Evolutionary conservation across 2,329 filamentous ascomycete genomes (phyloP), one percentile per base, ranked within the genome.

Genomic region (Emergomyces pasteurianus): DNA sequence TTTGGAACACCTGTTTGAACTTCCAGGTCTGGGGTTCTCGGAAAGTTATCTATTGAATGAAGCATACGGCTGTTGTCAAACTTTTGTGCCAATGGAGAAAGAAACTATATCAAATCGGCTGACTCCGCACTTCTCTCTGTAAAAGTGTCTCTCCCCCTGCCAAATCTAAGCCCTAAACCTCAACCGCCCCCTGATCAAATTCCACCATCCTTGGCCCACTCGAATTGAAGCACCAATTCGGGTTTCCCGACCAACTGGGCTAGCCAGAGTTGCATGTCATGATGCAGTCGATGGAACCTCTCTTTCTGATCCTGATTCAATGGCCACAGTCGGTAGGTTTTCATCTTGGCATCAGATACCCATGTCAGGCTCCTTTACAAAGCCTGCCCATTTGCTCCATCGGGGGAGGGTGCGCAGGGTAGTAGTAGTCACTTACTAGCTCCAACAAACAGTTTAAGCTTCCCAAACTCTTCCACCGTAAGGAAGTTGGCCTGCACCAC

Each of bases 221-320:
- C 61, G 36, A 61, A 26, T 26, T 59, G 28, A 28, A 63, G 16
- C 28, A 62, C 63, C 23, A 64, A 9, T 43, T 60, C 18, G 16
- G 63, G 47, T 38, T 49, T n/a, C 34, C 52, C 57, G 16, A 6
- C n/a, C 5, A 59, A 55, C 12, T 61, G 61, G 18, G 26, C 31
- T 23, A 64, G 43, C 63, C 63, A 63, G 3, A 64, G 43, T 6
- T n/a, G 31, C 60, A 58, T 63, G 38, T 64, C 62, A 40, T 10
- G 5, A 18, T 40, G 10, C 38, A 40, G 16, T n/a, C 50, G 56
- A 7, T 61, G 49, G n/a, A 64, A 40, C 40, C 36, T 42, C 47
- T 64, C 59, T n/a, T 42, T 34, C 61, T 61, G n/a, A 64, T 36
- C 60, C 61, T 47, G 58, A 57, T 49, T 63, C 61, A 7, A 62